phyloP scores from a whole-genome alignment of 108 stramenopile genomes.

The Fistulifera pelliculosa region DNA sequence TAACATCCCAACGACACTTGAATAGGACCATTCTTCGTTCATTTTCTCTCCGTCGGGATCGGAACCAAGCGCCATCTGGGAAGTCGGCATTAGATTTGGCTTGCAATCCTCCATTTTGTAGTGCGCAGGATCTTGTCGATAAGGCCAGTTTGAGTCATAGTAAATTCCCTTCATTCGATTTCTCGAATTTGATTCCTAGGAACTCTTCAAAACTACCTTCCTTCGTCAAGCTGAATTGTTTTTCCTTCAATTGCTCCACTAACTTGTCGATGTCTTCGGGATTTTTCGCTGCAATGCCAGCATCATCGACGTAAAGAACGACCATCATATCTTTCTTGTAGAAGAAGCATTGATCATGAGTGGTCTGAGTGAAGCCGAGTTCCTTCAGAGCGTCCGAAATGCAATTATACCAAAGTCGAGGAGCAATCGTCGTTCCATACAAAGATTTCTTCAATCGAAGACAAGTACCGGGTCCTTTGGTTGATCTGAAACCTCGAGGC shows the following conservation, averaged over 20 bases:
- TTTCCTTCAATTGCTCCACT: slow-evolving; percentile 1
- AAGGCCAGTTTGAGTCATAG: slow-evolving; percentile 11
- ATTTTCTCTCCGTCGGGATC: slow-evolving; percentile 27
- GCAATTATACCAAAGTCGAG: slow-evolving; percentile 21
- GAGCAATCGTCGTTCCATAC: slow-evolving; percentile 25
- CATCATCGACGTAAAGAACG: slow-evolving; percentile 36
- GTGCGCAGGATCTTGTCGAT: slow-evolving; percentile 13
- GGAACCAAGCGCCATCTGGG: slow-evolving; percentile 14
- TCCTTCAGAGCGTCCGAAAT: slow-evolving; percentile 7
- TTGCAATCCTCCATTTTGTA: slow-evolving; percentile 10
- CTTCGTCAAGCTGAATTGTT: slow-evolving; percentile 8
- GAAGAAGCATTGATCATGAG: slow-evolving; percentile 30
- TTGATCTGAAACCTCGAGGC: slow-evolving; percentile 11
- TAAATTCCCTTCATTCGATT: slow-evolving; percentile 2
- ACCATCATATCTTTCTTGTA: slow-evolving; percentile 18
- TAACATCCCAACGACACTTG: slow-evolving; percentile 31
- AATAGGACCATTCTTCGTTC: slow-evolving; percentile 23
- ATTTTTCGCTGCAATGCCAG: slow-evolving; percentile 4
- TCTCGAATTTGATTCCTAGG: slow-evolving; percentile 13
- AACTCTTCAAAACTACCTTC: slow-evolving; percentile 8
- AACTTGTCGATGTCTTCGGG: slow-evolving; percentile 1
- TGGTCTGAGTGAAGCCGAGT: slow-evolving; percentile 11
- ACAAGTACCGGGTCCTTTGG: background rate
- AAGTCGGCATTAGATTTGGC: background rate
- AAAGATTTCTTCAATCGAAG: slow-evolving; percentile 16